Evolutionary conservation across 305 asterid genomes (phyloP).

Genomic region (Fraxinus baroniana): DNA sequence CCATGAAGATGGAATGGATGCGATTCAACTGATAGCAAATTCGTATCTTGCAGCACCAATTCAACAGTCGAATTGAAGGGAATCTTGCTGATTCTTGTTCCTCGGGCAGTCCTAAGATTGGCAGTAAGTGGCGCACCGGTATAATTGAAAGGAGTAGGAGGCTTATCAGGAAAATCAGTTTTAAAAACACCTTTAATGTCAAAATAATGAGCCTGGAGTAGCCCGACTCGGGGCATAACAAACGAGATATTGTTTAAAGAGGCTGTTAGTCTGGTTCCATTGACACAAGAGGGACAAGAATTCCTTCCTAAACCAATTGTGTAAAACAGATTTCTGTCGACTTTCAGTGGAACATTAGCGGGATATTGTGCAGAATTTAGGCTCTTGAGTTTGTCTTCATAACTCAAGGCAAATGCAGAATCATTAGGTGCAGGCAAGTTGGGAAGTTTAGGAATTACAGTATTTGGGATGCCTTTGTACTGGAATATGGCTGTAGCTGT

Average conservation of each 20-base stretch:
- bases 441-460: conserved; percentile 29
- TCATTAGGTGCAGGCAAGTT: conserved; percentile 30
- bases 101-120: conserved; percentile 27
- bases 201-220: conserved; percentile 37
- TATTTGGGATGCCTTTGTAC: conserved; percentile 32
- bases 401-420: conserved; percentile 24
- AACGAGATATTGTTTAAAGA: conserved; percentile 38
- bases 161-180: conserved; percentile 33
- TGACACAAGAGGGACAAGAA: conserved; percentile 27
- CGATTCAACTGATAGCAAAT: conserved; percentile 31
- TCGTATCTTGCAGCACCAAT: conserved; percentile 35
- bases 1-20: conserved; percentile 46
- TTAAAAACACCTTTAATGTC: conserved; percentile 25
- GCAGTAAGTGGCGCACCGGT: conserved; percentile 34
- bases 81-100: conserved; percentile 27
- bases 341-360: conserved; percentile 33
- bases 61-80: conserved; percentile 31
- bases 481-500: conserved; percentile 39
- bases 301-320: conserved; percentile 35
- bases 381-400: conserved; percentile 25
- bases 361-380: conserved; percentile 28
- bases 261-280: conserved; percentile 35
- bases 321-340: conserved; percentile 26
- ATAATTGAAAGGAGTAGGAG: conserved; percentile 30
- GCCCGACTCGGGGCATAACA: conserved; percentile 35